Evolutionary conservation across 176 grass and related monocot species (phyloP).

Genomic region (Melocanna baccifera): DNA sequence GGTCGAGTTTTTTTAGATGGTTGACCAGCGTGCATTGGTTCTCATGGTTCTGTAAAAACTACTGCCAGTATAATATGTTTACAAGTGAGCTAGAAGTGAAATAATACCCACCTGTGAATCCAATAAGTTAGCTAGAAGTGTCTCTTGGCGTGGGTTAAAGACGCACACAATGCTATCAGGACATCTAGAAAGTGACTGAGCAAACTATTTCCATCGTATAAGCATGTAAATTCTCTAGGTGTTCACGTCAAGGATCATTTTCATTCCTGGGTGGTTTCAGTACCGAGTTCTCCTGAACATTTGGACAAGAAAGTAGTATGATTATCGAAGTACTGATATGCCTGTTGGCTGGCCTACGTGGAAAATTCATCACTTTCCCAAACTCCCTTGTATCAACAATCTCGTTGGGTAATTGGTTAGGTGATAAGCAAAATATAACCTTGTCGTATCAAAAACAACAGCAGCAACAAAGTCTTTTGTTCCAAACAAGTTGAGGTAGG

Average conservation of each 20-base stretch:
- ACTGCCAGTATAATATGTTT: neutral
- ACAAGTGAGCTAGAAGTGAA: neutral
- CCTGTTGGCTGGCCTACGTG: neutral
- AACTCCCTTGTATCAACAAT: neutral
- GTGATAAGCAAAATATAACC: neutral
- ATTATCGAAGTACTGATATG: neutral
- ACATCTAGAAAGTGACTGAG: neutral
- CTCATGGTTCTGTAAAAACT: neutral
- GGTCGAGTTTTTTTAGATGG: too few relatives aligned
- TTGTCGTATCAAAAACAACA: too few relatives aligned
- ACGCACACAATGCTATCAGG: neutral
- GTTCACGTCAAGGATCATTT: neutral
- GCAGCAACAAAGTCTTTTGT: too few relatives aligned
- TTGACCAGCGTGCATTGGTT: neutral
- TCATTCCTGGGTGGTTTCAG: neutral
- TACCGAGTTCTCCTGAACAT: neutral
- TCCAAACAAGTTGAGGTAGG: too few relatives aligned
- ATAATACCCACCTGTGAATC: neutral
- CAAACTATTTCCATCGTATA: neutral
- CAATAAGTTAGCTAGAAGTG: neutral
- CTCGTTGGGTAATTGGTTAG: neutral
- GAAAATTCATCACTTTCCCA: neutral
- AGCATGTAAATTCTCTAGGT: neutral
- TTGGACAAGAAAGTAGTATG: neutral
- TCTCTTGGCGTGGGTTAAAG: neutral